A percentile compares a stretch with the other conserved stretches of the same genome.
phyloP scores from a whole-genome alignment of 768 basidiomycete genomes.

The Leccinum uliginosum region DNA sequence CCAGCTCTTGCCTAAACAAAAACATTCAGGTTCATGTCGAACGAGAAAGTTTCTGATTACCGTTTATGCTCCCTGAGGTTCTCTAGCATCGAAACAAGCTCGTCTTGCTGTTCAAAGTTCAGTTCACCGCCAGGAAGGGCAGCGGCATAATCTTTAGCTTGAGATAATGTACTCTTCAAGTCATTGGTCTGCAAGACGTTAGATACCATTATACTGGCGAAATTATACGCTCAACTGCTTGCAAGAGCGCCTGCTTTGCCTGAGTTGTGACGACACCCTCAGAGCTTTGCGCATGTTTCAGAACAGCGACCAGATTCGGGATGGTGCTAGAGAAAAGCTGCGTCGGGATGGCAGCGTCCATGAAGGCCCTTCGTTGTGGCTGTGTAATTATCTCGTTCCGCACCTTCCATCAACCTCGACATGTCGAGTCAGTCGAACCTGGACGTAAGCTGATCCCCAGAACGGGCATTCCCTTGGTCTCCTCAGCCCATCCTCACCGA shows the following conservation, averaged over 20 bases:
- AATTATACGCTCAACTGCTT: constrained; percentile 49
- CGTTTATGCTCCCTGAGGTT: constrained; percentile 55
- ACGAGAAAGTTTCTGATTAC: neutral
- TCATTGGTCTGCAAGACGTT: constrained; percentile 59
- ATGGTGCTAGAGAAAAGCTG: constrained; percentile 54
- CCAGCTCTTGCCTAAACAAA: constrained; percentile 48
- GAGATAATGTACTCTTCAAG: constrained; percentile 53
- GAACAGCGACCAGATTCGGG: constrained; percentile 53
- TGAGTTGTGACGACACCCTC: constrained; percentile 53
- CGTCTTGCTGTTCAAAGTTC: constrained; percentile 61
- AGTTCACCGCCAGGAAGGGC: constrained; percentile 72
- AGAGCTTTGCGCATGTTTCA: constrained; percentile 55
- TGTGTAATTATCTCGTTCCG: constrained; percentile 9
- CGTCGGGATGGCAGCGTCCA: constrained; percentile 33
- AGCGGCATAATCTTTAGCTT: constrained; percentile 56
- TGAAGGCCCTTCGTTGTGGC: constrained; percentile 10
- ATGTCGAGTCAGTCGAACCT: constrained; percentile 46
- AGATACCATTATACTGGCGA: neutral
- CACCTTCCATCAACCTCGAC: neutral
- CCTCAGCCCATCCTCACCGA: constrained; percentile 16
- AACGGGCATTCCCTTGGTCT: neutral
- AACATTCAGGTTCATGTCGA: neutral
- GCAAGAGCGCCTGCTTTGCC: constrained; percentile 61
- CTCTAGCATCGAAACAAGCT: constrained; percentile 67
- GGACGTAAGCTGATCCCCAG: constrained; percentile 37